Evolutionary conservation across 2,329 filamentous ascomycete species (phyloP).

Genomic region (Pseudocercospora eumusae): DNA sequence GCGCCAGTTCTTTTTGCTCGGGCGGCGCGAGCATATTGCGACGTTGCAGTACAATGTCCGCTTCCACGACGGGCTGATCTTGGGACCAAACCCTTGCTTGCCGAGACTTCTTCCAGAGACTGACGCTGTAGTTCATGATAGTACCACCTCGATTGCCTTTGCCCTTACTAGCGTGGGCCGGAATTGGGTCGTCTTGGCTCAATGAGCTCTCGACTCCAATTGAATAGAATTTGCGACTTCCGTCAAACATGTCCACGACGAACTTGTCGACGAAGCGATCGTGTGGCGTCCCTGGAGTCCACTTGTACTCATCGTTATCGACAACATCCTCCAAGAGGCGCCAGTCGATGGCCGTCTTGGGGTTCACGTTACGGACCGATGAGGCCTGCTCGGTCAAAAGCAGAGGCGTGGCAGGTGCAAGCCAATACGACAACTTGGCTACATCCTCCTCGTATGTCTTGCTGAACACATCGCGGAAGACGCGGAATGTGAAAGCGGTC

Average conservation of each 20-base stretch:
- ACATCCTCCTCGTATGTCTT: conserved; percentile 71
- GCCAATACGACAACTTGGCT: conserved; percentile 75
- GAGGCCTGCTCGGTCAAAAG: not conserved
- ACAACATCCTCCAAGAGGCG: conserved; percentile 50
- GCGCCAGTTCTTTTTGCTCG: conserved; percentile 54
- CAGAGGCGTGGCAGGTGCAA: conserved; percentile 59
- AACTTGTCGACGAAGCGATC: conserved; percentile 52
- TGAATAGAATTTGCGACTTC: conserved; percentile 61
- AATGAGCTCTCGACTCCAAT: conserved; percentile 52
- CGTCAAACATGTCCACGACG: conserved; percentile 59
- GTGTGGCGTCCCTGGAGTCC: conserved; percentile 47
- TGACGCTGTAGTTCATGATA: conserved; percentile 83
- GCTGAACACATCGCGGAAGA: conserved; percentile 86
- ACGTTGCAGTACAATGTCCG: conserved; percentile 71
- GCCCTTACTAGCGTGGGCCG: conserved; percentile 53
- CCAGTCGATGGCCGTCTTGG: conserved; percentile 61
- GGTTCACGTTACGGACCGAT: not conserved
- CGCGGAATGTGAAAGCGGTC: conserved; percentile 69
- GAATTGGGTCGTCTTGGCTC: conserved; percentile 66
- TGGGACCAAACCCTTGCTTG: conserved; percentile 56
- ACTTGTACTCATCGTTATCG: conserved; percentile 46
- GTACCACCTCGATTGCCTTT: conserved; percentile 40
- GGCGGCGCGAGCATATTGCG: conserved; percentile 78
- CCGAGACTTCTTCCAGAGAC: conserved; percentile 66
- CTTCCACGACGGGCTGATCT: conserved; percentile 79